Evolutionary conservation across 2,329 filamentous ascomycete genomes (phyloP).

Genomic region (Curvularia lunata): DNA sequence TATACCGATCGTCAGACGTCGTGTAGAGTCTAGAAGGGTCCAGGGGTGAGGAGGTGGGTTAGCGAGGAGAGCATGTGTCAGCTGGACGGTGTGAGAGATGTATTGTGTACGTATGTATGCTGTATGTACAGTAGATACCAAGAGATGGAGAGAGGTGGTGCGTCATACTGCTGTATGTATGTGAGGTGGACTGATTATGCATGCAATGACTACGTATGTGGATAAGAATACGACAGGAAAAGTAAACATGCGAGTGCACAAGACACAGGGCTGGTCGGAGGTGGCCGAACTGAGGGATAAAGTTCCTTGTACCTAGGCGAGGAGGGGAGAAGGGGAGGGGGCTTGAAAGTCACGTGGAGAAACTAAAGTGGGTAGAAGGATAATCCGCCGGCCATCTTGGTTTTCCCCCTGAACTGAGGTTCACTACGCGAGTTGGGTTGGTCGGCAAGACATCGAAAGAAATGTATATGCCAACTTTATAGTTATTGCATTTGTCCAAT

Average conservation of each 20-base stretch:
- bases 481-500: neutral
- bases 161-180: neutral
- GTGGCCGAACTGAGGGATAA: neutral
- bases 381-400: neutral
- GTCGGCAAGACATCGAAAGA: neutral
- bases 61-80: neutral
- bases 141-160: neutral
- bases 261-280: neutral
- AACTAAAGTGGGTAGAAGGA: neutral
- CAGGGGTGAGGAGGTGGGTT: neutral
- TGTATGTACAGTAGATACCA: neutral
- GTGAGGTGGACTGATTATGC: neutral
- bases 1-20: neutral
- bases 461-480: neutral
- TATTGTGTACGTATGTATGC: neutral
- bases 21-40: neutral
- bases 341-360: neutral
- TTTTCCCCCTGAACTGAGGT: neutral
- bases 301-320: neutral
- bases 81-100: neutral
- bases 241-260: neutral
- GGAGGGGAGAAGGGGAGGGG: too few species aligned
- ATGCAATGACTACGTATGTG: neutral
- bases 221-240: neutral
- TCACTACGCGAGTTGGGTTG: neutral